These are phyloP conservation scores for Flagelloscypha sp. DNA, from an alignment of 768 basidiomycete genomes.

Conservation along the genomic window DNA sequence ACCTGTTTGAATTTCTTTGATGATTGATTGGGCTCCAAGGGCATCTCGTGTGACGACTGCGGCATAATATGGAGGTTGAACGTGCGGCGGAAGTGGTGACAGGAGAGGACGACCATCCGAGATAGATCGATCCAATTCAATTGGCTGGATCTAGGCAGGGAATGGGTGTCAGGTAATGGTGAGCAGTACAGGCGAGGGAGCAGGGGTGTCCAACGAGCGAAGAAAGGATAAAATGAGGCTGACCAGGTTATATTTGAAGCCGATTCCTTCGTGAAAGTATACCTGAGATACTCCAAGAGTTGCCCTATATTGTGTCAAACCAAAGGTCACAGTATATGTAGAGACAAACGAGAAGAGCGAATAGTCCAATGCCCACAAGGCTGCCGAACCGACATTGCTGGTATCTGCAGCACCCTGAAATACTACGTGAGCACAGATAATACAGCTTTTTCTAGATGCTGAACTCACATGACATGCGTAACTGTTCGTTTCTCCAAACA, in stretches of 20 bases:
- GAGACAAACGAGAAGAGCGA: slow-evolving; percentile 43
- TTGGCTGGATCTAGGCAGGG: slow-evolving; percentile 53
- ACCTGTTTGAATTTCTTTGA: no score
- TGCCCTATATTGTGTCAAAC: no score
- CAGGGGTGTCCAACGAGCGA: no score
- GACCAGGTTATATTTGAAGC: slow-evolving; percentile 65
- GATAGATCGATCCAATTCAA: slow-evolving; percentile 47
- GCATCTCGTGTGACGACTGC: slow-evolving; percentile 54
- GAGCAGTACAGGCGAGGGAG: no score
- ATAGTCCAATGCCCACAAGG: slow-evolving; percentile 63
- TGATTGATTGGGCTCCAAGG: no score
- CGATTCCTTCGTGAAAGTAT: slow-evolving; percentile 62
- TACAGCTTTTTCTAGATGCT: no score
- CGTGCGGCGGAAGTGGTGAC: slow-evolving; percentile 44
- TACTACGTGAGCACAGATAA: no score
- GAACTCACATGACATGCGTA: slow-evolving; percentile 33
- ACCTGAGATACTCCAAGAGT: slow-evolving; percentile 45
- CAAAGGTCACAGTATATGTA: no score
- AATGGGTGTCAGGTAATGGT: neutral
- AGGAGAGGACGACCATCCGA: slow-evolving; percentile 44
- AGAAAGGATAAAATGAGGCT: slow-evolving; percentile 6
- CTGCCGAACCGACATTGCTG: slow-evolving; percentile 63
- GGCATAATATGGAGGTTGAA: slow-evolving; percentile 62
- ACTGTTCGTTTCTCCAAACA: slow-evolving; percentile 61
- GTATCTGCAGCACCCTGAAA: slow-evolving; percentile 43